These are phyloP conservation scores for Intubia oerlemansii DNA, from an alignment of 2,329 filamentous ascomycete species.

Conservation along the genomic window DNA sequence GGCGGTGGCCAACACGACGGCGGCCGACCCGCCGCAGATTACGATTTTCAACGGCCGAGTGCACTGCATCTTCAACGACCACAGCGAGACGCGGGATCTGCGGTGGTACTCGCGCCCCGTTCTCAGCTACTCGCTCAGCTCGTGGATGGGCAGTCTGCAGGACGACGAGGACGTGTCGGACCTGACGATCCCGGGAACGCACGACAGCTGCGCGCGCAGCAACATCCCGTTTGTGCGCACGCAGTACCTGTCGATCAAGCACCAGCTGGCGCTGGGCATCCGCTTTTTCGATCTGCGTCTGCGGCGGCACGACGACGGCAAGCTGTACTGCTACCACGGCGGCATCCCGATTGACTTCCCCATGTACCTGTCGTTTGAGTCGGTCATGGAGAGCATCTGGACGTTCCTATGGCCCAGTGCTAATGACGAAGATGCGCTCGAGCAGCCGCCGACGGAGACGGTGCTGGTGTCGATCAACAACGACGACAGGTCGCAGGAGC, in stretches of 20 bases:
- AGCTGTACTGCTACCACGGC: slow-evolving; percentile 48
- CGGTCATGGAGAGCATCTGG: slow-evolving; percentile 34
- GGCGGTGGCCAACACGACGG: slow-evolving; percentile 6
- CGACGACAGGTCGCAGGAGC: slow-evolving; percentile 38
- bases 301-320: slow-evolving; percentile 16
- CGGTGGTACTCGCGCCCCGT: slow-evolving; percentile 16
- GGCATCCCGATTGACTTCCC: slow-evolving; percentile 49
- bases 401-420: slow-evolving; percentile 32
- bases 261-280: slow-evolving; percentile 48
- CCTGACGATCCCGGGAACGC: slow-evolving; percentile 50
- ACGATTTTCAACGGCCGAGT: slow-evolving; percentile 12
- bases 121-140: slow-evolving; percentile 17
- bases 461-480: slow-evolving; percentile 49
- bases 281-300: slow-evolving; percentile 45
- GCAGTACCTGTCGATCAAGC: slow-evolving; percentile 37
- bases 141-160: slow-evolving; percentile 42
- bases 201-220: slow-evolving; percentile 35
- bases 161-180: slow-evolving; percentile 36
- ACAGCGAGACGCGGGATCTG: slow-evolving; percentile 12
- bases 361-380: slow-evolving; percentile 36
- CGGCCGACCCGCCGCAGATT: slow-evolving; percentile 11
- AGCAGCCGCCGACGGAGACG: slow-evolving; percentile 37
- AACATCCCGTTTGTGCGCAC: slow-evolving; percentile 44
- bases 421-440: no score
- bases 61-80: slow-evolving; percentile 15